Base-by-base conservation (phyloP, 2,329 filamentous ascomycete genomes). In the Fusarium paranaense region DNA sequence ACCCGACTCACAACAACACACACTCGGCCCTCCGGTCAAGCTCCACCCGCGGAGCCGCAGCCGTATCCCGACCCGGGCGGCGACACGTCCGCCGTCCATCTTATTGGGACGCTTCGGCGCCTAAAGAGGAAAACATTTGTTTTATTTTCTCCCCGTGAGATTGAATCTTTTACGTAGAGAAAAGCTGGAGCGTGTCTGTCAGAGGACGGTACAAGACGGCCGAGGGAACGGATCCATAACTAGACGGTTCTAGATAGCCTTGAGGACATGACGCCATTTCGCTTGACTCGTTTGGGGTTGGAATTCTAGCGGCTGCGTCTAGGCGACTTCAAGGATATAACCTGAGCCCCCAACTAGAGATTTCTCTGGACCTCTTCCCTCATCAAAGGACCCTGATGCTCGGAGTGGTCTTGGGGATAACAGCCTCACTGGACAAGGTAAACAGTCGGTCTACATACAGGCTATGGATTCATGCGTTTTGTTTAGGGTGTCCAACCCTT, bases 11-110 rank as follows among this genome's bases (percentile, higher is more conserved):
- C 5, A 42, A 59, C 62, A 61, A 30, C 16, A n/a, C 33, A 40
- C 18, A 42, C 25, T 42, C 47, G 47, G 47, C 47, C 27, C 11
- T 52, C 18, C 47, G 47, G 47, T 38, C 42, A n/a, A 59, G 30
- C 60, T 47, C 65, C 67, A 63, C 66, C 65, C 71, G 66, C 73
- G 75, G 75, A 74, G 71, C 75, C 64, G 75, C 71, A 66, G 20
- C 71, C 69, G 73, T 38, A 10, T 57, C 45, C 63, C 63, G 69
- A 70, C 22, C 35, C 56, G 50, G 42, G 54, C 61, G 35, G 62
- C 38, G 45, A 56, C 8, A 38, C 40, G 42, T 69, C 37, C 56
- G 71, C 56, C 20, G 14, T n/a, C n/a, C 27, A 30, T 60, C 6
- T 58, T 27, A 66, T 67, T 67, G 67, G 59, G 30, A 67, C 61